Conservation (phyloP, 768 basidiomycete species). For the Boletus barrowsii region DNA sequence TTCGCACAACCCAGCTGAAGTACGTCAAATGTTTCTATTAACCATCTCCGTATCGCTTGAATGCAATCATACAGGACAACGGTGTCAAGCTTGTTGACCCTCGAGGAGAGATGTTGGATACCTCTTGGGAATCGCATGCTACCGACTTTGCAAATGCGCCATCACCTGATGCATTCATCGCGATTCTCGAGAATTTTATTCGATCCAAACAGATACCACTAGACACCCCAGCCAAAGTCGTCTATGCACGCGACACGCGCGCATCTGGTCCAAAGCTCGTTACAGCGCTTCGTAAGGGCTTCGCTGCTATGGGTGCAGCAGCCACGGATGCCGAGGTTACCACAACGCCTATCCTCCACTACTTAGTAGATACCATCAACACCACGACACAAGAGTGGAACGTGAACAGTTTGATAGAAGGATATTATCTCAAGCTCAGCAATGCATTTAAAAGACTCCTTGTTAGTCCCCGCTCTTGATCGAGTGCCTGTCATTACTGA, state of each 20-base stretch:
- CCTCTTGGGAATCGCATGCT: constrained; percentile 88
- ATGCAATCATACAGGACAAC: constrained; percentile 67
- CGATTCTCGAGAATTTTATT: constrained; percentile 60
- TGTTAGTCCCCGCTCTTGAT: constrained; percentile 45
- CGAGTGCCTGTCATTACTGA: constrained; percentile 4
- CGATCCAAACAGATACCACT: constrained; percentile 70
- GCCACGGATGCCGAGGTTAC: constrained; percentile 76
- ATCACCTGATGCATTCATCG: constrained; percentile 69
- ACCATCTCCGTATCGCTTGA: background rate
- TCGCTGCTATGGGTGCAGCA: constrained; percentile 68
- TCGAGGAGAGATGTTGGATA: constrained; percentile 94
- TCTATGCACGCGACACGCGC: constrained; percentile 92
- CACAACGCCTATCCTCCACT: constrained; percentile 94
- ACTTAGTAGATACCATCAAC: constrained; percentile 88
- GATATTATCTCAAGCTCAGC: constrained; percentile 81
- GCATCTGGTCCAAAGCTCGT: constrained; percentile 80
- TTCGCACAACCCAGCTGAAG: constrained; percentile 98
- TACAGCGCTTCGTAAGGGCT: constrained; percentile 75
- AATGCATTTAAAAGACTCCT: constrained; percentile 82
- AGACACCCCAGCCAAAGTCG: constrained; percentile 71
- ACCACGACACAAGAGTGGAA: constrained; percentile 76
- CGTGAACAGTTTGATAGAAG: constrained; percentile 76
- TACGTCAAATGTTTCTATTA: constrained; percentile 34
- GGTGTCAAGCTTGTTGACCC: constrained; percentile 99
- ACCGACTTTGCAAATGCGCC: constrained; percentile 83